Base-by-base conservation (phyloP, 768 basidiomycete genomes). In the Leccinum uliginosum region DNA sequence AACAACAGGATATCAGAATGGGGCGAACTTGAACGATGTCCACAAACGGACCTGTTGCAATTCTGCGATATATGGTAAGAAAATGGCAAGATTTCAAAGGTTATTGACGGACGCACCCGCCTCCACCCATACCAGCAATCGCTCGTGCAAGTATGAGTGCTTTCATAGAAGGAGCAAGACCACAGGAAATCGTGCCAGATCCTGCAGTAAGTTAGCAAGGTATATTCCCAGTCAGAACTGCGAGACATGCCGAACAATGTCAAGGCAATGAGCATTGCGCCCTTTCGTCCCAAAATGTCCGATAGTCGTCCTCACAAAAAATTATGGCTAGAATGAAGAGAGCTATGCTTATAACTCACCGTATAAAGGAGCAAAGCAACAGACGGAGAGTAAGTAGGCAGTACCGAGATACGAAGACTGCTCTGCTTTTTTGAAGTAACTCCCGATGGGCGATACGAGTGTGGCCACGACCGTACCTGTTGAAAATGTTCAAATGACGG, bases 391-490 rank as follows among this genome's bases (percentile, higher is more conserved):
- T 21, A 44, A 21, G 43, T 44, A 44, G 4, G 43, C 17, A 19
- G n/a, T 44, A 9, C 43, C 43, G 43, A 44, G 43, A 44, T 44
- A 44, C 11, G 43, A 44, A 19, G 43, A 9, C 21, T 44, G 43
- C 10, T 44, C 43, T 10, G n/a, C 43, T 21, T 44, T 44, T 87
- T 87, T 2, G 74, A 84, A 53, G 75, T 76, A 12, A 12, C 43
- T 44, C 19, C 43, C 43, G 43, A 44, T 44, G n/a, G 43, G 43
- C 21, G 43, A 44, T 44, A 44, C 43, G 4, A 44, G 43, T 21
- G 40, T 43, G 4, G 40, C 40, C 19, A 43, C 40, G 2, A 43
- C 40, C n/a, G 40, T 43, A 21, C 40, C 21, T 45, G 87, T 87
- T 3, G 84, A 53, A 75, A n/a, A 76, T 17, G 5, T 19, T 45